Percentiles rank a stretch among this genome's conserved stretches.
phyloP scores from a whole-genome alignment of 2,329 filamentous ascomycete species.

The Aspergillus sp. region DNA sequence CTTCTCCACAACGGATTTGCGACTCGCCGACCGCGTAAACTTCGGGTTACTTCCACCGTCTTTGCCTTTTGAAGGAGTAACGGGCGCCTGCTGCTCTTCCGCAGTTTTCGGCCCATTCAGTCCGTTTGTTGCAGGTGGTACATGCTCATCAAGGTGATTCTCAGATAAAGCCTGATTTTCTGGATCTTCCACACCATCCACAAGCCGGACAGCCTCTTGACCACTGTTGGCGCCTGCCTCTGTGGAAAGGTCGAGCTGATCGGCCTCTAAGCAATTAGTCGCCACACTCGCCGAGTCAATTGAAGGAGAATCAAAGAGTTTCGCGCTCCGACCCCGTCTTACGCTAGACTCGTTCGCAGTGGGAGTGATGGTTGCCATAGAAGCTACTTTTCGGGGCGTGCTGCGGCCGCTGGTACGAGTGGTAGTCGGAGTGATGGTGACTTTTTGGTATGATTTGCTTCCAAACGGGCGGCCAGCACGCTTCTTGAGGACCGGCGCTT shows the following conservation, averaged over 20 bases:
- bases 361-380: constrained; percentile 30
- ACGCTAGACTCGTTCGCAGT: constrained; percentile 26
- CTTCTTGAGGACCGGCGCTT: constrained; percentile 34
- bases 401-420: constrained; percentile 36
- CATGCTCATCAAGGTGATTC: constrained; percentile 31
- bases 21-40: constrained; percentile 19
- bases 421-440: constrained; percentile 32
- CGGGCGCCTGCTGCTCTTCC: constrained; percentile 1
- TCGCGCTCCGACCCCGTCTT: constrained; percentile 39
- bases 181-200: constrained; percentile 5
- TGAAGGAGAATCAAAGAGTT: constrained; percentile 29
- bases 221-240: constrained; percentile 6
- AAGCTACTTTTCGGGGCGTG: constrained; percentile 36
- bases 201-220: not conserved
- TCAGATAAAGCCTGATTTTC: constrained; percentile 18
- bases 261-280: constrained; percentile 25
- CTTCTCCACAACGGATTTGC: constrained; percentile 25
- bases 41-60: constrained; percentile 14
- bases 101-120: constrained; percentile 3
- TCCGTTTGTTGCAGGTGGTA: constrained; percentile 13
- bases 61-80: constrained; percentile 18
- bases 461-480: constrained; percentile 41
- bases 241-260: constrained; percentile 11
- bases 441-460: constrained; percentile 27
- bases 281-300: constrained; percentile 24